phyloP scores from a whole-genome alignment of 2,329 filamentous ascomycete genomes.

The Akanthomyces dipterigenus region DNA sequence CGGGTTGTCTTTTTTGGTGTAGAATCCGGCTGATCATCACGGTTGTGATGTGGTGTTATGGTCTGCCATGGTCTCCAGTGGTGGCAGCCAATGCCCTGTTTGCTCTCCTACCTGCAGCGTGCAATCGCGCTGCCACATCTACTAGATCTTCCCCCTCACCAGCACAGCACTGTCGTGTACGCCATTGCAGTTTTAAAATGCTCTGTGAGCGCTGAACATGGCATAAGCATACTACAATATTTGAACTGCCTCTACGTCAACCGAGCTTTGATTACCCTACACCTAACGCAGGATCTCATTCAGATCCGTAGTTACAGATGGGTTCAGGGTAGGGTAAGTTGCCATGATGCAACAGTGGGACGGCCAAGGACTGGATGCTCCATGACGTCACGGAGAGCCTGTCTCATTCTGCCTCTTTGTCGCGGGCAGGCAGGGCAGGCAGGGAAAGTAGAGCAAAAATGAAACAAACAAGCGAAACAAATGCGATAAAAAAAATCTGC shows the following conservation, averaged over 20 bases:
- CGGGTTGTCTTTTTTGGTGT: neutral
- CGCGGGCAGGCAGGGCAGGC: neutral
- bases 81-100: neutral
- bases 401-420: neutral
- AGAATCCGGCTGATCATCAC: too few species aligned
- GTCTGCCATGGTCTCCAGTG: neutral
- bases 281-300: neutral
- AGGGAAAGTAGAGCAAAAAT: neutral
- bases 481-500: neutral
- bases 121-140: too few species aligned
- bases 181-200: too few species aligned
- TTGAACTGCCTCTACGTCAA: too few species aligned
- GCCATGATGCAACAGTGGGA: neutral
- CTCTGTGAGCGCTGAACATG: too few species aligned
- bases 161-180: too few species aligned
- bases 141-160: too few species aligned
- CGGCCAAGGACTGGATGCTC: neutral
- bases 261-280: neutral
- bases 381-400: neutral
- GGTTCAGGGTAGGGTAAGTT: slow-evolving; percentile 1
- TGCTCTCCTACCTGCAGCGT: neutral
- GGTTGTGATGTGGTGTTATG: too few species aligned
- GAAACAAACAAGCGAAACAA: neutral
- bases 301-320: neutral
- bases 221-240: too few species aligned